Evolutionary conservation across 1,284 basidiomycete species (phyloP), one percentile per base, ranked within the genome.

Genomic region (Marasmius oreades): DNA sequence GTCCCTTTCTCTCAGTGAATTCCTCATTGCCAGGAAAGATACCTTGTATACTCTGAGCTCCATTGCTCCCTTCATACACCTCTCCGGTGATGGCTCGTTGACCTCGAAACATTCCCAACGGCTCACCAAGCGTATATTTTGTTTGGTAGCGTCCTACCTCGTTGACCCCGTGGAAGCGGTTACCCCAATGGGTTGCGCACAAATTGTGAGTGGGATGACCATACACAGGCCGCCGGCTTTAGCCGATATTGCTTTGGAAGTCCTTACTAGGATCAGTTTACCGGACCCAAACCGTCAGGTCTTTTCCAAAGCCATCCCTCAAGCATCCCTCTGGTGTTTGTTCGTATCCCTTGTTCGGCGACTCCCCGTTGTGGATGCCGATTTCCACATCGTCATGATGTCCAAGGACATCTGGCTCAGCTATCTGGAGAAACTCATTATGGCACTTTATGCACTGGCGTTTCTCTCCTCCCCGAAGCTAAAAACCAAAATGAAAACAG

Each of bases 391-490:
- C 59, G 72, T 85, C 64, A 73, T 77, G 50, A 73, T 88, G 24
- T 33, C 24, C 47, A 50, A 42, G 61, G 85, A 89, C 51, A 69
- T 78, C 20, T 92, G 91, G 81, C 72, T 95, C 45, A 84, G 85
- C 42, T 91, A 93, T 69, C 73, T 90, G 61, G 93, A 96, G 74
- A 87, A 90, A 58, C 74, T 83, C 44, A 78, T 90, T 20, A 84
- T 95, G 77, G 83, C 83, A 16, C 80, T 97, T 39, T 98, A 97
- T 75, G 88, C 89, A 34, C 74, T 98, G 58, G 85, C 88, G 7
- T 98, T 95, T 77, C 77, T 96, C 48, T 84, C 93, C 4, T 81
- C 93, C 1, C 85, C 86, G 1, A 72, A 78, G 31, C 69, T 94
- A 57, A 93, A 96, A 72, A 71, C 78, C 54, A 77, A 74, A 56